Base-by-base conservation (phyloP, 148 eudicot species). In the Vaccinium corymbosum region DNA sequence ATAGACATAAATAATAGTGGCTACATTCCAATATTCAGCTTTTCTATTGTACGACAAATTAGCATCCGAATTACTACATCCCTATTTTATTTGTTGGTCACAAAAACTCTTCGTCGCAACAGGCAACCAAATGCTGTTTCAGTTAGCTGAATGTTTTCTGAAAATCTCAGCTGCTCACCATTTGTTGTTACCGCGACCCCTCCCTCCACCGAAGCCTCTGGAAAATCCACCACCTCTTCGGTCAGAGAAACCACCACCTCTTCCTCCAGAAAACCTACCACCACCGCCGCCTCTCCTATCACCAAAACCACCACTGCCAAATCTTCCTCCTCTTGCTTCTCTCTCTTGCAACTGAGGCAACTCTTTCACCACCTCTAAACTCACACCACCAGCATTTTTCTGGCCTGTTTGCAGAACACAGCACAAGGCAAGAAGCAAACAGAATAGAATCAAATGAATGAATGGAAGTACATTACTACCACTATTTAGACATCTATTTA, bases 261-360 rank as follows among this genome's bases (percentile, higher is more conserved):
- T 72, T 72, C 76, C 76, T 6, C 76, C 76, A 35, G 76, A 72
- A 72, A 72, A 72, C 50, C 76, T 72, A 17, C 76, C 38, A 13
- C 74, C 74, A 10, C 79, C 19, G 3, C 35, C 17, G 79, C n/a
- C 93, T 35, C 38, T 35, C 38, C 38, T 35, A 35, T 35, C 38
- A 35, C 38, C 38, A 35, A 35, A 35, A 35, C 38, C 83, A 50
- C 86, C 86, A 14, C 83, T 73, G 32, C 97, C 94, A 73, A 89
- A 93, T 81, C 97, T 90, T 84, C 89, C 87, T 42, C 93, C 85
- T 52, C 89, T 87, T 19, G 94, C 75, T 42, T 93, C 99, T 81
- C 85, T 92, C 83, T 91, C 94, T 88, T 94, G 94, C 88, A 96
- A 83, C 7, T 76, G 85, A 48, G 98, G 99, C 85, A 96, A 79